These are phyloP conservation scores for Neurospora discreta DNA, from an alignment of 495 filamentous ascomycete species.

Conservation along the genomic window DNA sequence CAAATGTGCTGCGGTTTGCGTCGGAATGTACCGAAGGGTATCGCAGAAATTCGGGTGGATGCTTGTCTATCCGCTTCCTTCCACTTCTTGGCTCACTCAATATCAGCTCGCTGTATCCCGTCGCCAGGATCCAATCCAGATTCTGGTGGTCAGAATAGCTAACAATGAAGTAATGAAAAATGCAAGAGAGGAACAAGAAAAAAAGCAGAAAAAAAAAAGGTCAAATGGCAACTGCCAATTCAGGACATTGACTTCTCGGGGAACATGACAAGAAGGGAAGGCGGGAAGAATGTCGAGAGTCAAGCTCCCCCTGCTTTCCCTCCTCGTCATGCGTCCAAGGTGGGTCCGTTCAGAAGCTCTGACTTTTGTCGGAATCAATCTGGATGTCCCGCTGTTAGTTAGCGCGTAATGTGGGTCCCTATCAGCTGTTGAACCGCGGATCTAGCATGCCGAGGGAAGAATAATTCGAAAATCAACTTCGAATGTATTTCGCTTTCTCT, in stretches of 20 bases:
- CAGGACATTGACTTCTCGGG: not conserved
- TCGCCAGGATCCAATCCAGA: not conserved
- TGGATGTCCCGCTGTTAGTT: not conserved
- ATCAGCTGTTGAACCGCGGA: not conserved
- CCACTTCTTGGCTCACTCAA: not conserved
- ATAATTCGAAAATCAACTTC: too few relatives aligned
- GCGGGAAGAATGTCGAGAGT: not conserved
- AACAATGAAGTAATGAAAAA: not conserved
- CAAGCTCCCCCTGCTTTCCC: not conserved
- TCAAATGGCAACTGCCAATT: not conserved
- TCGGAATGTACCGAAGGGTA: not conserved
- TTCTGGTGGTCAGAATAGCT: too few relatives aligned
- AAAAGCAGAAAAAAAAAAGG: not conserved
- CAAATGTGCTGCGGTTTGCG: not conserved
- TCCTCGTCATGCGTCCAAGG: not conserved
- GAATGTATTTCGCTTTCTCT: too few relatives aligned
- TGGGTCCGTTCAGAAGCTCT: not conserved
- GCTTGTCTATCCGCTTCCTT: not conserved
- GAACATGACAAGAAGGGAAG: not conserved
- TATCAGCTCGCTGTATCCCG: not conserved
- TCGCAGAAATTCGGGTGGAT: not conserved
- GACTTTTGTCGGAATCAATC: not conserved
- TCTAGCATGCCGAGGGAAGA: not conserved
- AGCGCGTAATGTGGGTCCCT: not conserved
- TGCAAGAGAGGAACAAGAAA: too few relatives aligned